phyloP scores from a whole-genome alignment of 495 filamentous ascomycete species.

The Aspergillus cristatus region DNA sequence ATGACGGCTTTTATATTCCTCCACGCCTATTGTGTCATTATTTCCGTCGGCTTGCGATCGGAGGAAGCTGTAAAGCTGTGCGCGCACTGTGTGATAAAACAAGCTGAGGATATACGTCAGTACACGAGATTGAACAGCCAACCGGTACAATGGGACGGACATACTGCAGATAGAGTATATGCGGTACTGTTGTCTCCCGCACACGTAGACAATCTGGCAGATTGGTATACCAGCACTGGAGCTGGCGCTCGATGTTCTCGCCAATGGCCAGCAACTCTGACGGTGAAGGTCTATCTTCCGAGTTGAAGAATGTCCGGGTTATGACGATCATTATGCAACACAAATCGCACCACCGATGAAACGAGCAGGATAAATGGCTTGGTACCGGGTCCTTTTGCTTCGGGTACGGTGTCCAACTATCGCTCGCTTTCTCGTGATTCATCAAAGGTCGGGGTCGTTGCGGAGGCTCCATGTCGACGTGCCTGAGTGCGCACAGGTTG shows the following conservation, averaged over 20 bases:
- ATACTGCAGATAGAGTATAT: constrained; percentile 25
- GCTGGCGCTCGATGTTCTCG: constrained; percentile 14
- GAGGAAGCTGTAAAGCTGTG: constrained; percentile 17
- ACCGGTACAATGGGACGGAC: background rate
- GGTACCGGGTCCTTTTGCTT: constrained; percentile 8
- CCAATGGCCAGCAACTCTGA: constrained; percentile 10
- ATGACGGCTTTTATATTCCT: constrained; percentile 3
- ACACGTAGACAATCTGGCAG: constrained; percentile 17
- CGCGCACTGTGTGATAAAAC: constrained; percentile 21
- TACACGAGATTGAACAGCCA: background rate
- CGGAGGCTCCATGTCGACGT: constrained; percentile 10
- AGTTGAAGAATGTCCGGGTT: constrained; percentile 16
- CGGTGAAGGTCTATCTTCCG: constrained; percentile 9
- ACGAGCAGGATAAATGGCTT: constrained; percentile 20
- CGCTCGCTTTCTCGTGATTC: constrained; percentile 11
- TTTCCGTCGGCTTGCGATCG: constrained; percentile 1
- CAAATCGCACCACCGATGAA: constrained; percentile 19
- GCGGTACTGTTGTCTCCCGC: constrained; percentile 15
- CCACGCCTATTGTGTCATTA: background rate
- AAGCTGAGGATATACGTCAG: constrained; percentile 7
- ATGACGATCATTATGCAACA: constrained; percentile 17
- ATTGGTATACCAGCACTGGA: constrained; percentile 21
- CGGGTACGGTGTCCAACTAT: constrained; percentile 26
- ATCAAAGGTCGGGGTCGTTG: constrained; percentile 7
- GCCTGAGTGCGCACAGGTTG: constrained; percentile 19